Percentiles rank a stretch among this genome's conserved stretches.
These are phyloP conservation scores for Pleurotus pulmonarius DNA, from an alignment of 768 basidiomycete species.

Conservation along the genomic window DNA sequence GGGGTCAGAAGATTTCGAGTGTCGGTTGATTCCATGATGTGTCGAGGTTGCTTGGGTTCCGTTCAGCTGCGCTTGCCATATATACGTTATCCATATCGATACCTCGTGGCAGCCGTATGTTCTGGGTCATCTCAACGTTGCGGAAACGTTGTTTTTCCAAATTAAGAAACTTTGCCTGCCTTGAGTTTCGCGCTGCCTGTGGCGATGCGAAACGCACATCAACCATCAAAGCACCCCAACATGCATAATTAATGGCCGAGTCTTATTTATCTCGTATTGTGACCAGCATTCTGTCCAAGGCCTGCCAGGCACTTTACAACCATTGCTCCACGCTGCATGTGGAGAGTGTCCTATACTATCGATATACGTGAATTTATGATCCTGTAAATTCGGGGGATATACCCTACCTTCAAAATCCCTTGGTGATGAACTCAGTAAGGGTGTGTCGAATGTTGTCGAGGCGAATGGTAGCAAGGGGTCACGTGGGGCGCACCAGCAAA, in stretches of 20 bases:
- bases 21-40: background rate
- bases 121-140: constrained; percentile 4
- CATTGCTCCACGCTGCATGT: no score
- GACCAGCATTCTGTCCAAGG: no score
- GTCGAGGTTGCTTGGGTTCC: background rate
- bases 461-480: background rate
- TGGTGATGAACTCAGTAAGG: no score
- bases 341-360: no score
- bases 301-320: no score
- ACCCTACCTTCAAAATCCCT: no score
- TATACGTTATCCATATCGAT: background rate
- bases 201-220: background rate
- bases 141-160: constrained; percentile 1
- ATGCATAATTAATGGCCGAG: background rate
- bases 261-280: no score
- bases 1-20: constrained; percentile 8
- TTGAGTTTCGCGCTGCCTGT: background rate
- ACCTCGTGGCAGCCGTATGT: constrained; percentile 5
- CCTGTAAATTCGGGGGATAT: no score
- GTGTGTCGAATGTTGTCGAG: no score
- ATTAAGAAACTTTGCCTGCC: background rate
- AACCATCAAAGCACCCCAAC: background rate
- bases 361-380: no score
- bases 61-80: constrained; percentile 1
- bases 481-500: background rate